A percentile compares a stretch with the other conserved stretches of the same genome.
Evolutionary conservation across 768 basidiomycete species (phyloP).

Genomic region (Trametes gibbosa): DNA sequence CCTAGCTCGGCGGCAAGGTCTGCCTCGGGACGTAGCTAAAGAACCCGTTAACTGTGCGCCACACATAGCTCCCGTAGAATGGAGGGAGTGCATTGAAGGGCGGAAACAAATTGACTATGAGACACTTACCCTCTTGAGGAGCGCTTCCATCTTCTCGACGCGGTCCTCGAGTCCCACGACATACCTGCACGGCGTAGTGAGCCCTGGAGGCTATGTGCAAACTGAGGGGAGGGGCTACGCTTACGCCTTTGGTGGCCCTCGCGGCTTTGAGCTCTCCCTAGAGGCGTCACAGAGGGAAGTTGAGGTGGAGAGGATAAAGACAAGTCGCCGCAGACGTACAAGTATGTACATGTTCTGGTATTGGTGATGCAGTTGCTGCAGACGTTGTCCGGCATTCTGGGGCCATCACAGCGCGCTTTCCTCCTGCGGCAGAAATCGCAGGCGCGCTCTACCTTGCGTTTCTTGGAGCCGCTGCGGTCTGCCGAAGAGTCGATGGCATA

Average conservation of each 20-base stretch:
- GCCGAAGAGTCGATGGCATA: constrained; percentile 22
- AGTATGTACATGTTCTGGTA: constrained; percentile 33
- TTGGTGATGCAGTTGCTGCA: constrained; percentile 38
- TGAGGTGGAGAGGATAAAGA: not conserved
- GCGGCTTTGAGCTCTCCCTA: constrained; percentile 37
- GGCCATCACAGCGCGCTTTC: constrained; percentile 35
- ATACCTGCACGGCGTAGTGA: constrained; percentile 25
- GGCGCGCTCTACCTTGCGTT: constrained; percentile 33
- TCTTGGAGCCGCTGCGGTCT: constrained; percentile 27
- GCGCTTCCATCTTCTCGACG: constrained; percentile 35
- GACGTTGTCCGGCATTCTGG: constrained; percentile 32
- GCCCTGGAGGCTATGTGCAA: not conserved
- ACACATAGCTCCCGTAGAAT: not conserved
- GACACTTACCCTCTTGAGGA: constrained; percentile 35
- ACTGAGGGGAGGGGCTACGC: constrained; percentile 12
- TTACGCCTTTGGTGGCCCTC: constrained; percentile 40
- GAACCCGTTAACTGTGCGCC: constrained; percentile 2
- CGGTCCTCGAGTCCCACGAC: constrained; percentile 36
- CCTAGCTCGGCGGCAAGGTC: constrained; percentile 66
- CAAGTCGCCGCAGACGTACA: constrained; percentile 24
- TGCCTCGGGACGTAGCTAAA: constrained; percentile 57
- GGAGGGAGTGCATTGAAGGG: constrained; percentile 24
- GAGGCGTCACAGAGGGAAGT: not conserved
- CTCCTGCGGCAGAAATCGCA: constrained; percentile 35
- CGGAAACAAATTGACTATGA: constrained; percentile 5